These are phyloP conservation scores for Cadophora luteo-olivacea DNA, from an alignment of 2,329 filamentous ascomycete genomes.

Conservation along the genomic window DNA sequence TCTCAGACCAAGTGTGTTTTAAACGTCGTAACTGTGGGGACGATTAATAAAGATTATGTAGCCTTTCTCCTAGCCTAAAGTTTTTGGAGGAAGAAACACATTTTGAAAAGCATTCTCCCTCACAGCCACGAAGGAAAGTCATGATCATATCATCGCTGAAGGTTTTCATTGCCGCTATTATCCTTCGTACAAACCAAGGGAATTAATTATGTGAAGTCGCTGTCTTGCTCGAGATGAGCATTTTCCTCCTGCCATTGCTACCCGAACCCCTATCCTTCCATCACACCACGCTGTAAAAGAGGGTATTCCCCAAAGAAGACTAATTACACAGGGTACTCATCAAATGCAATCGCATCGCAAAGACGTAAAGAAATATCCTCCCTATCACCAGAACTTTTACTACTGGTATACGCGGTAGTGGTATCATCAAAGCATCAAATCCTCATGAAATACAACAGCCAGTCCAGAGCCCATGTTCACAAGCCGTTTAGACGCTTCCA, in stretches of 20 bases:
- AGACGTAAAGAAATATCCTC: conserved; percentile 2
- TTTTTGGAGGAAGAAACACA: no score
- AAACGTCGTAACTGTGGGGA: no score
- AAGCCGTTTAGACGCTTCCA: conserved; percentile 27
- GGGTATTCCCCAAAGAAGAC: conserved; percentile 9
- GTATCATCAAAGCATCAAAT: conserved; percentile 36
- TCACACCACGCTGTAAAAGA: conserved; percentile 18
- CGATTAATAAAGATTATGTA: no score
- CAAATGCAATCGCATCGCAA: conserved; percentile 4
- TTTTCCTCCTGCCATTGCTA: neutral
- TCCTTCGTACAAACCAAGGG: conserved; percentile 16
- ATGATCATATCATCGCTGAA: neutral
- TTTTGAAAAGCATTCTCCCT: no score
- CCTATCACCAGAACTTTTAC: neutral
- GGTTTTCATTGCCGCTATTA: conserved; percentile 19
- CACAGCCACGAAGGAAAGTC: no score
- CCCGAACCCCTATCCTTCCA: neutral
- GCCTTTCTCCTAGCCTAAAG: no score
- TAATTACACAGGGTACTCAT: conserved; percentile 26
- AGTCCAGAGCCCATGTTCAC: neutral
- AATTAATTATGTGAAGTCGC: conserved; percentile 1
- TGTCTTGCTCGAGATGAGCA: neutral
- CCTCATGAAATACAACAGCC: conserved; percentile 24
- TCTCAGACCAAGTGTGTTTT: no score
- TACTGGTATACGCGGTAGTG: conserved; percentile 31